Conservation (phyloP, 805 yeast genomes). For the Debaryomyces prosopidis region DNA sequence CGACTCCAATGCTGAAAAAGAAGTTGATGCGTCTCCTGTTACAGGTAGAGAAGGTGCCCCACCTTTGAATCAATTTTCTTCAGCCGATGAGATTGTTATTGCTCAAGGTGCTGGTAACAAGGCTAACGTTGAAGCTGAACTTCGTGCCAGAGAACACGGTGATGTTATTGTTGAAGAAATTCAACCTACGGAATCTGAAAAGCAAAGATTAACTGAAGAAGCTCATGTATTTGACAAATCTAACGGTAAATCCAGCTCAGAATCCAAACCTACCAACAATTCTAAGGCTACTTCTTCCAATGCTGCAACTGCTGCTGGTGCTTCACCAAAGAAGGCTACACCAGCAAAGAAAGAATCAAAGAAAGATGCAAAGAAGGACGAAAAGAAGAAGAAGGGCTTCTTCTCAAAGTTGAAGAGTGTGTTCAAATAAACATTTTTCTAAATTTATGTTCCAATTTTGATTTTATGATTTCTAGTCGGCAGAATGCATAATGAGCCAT, state of each 20-base stretch:
- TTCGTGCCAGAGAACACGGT: constrained; percentile 35
- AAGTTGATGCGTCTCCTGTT: constrained; percentile 23
- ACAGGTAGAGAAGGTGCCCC: constrained; percentile 10
- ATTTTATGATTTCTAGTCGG: background rate
- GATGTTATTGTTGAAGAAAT: constrained; percentile 42
- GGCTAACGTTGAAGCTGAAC: constrained; percentile 32
- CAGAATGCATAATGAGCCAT: background rate
- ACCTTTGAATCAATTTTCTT: background rate
- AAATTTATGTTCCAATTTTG: background rate
- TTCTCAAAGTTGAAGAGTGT: constrained; percentile 28
- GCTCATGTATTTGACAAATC: constrained; percentile 20
- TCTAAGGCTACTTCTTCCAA: background rate
- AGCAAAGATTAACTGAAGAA: constrained; percentile 34
- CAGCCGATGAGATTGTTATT: constrained; percentile 37
- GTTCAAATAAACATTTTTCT: constrained; percentile 9
- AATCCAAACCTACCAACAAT: constrained; percentile 4
- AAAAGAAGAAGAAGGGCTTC: constrained; percentile 44
- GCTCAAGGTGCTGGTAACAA: constrained; percentile 34
- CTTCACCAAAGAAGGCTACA: constrained; percentile 13
- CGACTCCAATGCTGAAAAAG: constrained; percentile 13
- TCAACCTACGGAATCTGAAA: constrained; percentile 41
- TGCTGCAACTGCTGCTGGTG: constrained; percentile 6
- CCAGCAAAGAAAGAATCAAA: constrained; percentile 13
- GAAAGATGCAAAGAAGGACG: constrained; percentile 10
- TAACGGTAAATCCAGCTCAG: constrained; percentile 9